Base-by-base conservation (phyloP, 768 basidiomycete species). In the Lactarius vividus region DNA sequence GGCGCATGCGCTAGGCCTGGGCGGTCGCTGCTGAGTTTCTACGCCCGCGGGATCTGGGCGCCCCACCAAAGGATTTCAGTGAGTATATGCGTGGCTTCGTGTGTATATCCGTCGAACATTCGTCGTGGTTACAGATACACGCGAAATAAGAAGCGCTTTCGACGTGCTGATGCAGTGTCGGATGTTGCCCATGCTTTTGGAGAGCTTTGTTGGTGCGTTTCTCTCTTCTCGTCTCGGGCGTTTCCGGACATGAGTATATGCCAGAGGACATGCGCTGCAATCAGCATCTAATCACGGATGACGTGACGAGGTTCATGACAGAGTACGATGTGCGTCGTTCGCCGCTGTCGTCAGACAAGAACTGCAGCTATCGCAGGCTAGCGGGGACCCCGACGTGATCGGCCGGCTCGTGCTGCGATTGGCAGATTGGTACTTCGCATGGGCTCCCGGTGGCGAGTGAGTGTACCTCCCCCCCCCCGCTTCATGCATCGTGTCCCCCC, bases 391-490 rank as follows among this genome's bases (percentile, higher is more conserved):
- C 1, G 76, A 80, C 31, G 73, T 83, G 28, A 79, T 93, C 9
- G 77, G 79, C 15, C 75, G 77, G 29, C 81, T 93, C 26, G 77
- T 92, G 0, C 79, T 80, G 59, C 80, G 86, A 40, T 75, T 93
- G 4, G 76, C 85, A 20, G 82, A 86, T 28, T 93, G 92, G 92
- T 89, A 87, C 72, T 80, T 81, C 60, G 82, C 84, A n/a, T 94
- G 92, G 92, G 80, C 80, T 26, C 89, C 89, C 0, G 81, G 83
- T 16, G 71, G 76, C 54, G 88, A 89, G 89, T 88, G 68, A 74
- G 84, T 80, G 40, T 52, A 23, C 49, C n/a, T n/a, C n/a, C 59
- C 23, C 63, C 4, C 46, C 59, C 26, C 62, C 11, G 29, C 59
- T 15, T 39, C 46, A 42, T 40, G 57, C 55, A 5, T 49, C 60